Base-by-base conservation (phyloP, 2,329 filamentous ascomycete genomes). In the Penicillium fuscoglaucum region DNA sequence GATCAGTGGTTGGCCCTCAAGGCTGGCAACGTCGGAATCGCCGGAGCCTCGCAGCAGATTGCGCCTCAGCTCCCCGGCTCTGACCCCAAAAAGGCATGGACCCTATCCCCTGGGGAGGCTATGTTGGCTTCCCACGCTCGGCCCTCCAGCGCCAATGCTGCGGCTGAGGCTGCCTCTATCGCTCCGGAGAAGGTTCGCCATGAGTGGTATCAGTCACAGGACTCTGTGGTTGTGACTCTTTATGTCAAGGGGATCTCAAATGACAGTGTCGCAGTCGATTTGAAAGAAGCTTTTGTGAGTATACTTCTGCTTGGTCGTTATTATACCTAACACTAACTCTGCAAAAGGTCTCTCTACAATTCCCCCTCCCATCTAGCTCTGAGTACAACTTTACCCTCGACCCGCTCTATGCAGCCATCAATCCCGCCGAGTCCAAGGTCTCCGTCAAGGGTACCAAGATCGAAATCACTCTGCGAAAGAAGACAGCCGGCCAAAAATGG, bases 371-470 rank as follows among this genome's bases (percentile, higher is more conserved):
- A 19, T 79, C 74, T 37, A 80, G 80, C 15, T 78, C 81, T 6
- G 73, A 83, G 43, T 89, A 84, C 63, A 81, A 84, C 60, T 87
- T 85, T 68, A 82, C 80, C 1, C 81, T 91, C 44, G 82, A 87
- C 19, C 86, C 89, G 6, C 83, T 93, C 4, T 91, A 83, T 72
- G 85, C 83, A 15, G 72, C 82, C 10, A 86, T 96, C 66, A 83
- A 90, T 52, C 74, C 84, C 0, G 68, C 80, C 1, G 75, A 81
- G 33, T 91, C 86, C 21, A 87, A 81, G 45, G 84, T 79, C 65
- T 83, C 80, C 1, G 83, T 96, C 54, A 88, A 89, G 43, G 82
- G 88, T 1, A 91, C 87, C 68, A 96, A 96, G 73, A 82, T 96
- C 54, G 92, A 96, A 73, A 78, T 96, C 39, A 83, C 79, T 12